Percentiles rank a stretch among this genome's conserved stretches.
These are phyloP conservation scores for Aspergillus oerlinghausenensis DNA, from an alignment of 2,329 filamentous ascomycete species.

Conservation along the genomic window DNA sequence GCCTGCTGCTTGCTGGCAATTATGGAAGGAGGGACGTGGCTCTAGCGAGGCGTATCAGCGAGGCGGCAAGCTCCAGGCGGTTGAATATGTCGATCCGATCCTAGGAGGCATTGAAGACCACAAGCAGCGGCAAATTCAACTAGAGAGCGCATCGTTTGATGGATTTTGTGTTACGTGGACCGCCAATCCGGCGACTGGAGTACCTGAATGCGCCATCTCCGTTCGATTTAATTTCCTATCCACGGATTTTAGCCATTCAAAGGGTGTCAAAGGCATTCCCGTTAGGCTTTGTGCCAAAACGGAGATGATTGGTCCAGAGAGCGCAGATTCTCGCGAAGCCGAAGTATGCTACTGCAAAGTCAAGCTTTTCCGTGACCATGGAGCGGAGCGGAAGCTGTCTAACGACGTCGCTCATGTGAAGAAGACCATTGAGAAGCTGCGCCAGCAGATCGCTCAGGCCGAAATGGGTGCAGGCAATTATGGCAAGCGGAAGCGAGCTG, in stretches of 20 bases:
- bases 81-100: constrained; percentile 77
- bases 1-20: constrained; percentile 77
- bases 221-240: constrained; percentile 98
- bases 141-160: constrained; percentile 80
- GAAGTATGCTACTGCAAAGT: constrained; percentile 96
- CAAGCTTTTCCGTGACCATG: constrained; percentile 93
- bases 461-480: constrained; percentile 57
- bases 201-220: constrained; percentile 75
- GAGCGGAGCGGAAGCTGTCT: constrained; percentile 87
- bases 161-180: constrained; percentile 91
- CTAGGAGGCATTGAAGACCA: constrained; percentile 53
- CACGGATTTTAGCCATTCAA: constrained; percentile 97
- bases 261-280: constrained; percentile 95
- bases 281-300: constrained; percentile 92
- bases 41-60: constrained; percentile 91
- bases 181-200: constrained; percentile 59
- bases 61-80: constrained; percentile 85
- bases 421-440: constrained; percentile 93
- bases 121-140: constrained; percentile 59
- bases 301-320: constrained; percentile 55
- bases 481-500: constrained; percentile 58
- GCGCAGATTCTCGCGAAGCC: constrained; percentile 43
- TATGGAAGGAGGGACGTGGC: constrained; percentile 96
- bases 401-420: constrained; percentile 94
- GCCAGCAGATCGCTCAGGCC: constrained; percentile 81